Conservation (phyloP, 2,329 filamentous ascomycete genomes). For the Huntiella savannae region DNA sequence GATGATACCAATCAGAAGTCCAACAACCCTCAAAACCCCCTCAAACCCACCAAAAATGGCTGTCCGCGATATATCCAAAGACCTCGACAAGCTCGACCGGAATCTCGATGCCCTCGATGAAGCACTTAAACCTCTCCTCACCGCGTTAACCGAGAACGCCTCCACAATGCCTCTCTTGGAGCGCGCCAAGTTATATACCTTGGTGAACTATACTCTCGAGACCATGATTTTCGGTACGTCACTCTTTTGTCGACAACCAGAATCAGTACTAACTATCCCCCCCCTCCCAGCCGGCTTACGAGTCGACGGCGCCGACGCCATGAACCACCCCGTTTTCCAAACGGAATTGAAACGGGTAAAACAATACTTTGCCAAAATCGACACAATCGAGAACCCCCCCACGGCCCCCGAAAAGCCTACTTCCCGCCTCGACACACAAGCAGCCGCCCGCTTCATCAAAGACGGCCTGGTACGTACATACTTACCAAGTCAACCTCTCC, state of each 20-base stretch:
- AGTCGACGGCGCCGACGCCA: conserved; percentile 63
- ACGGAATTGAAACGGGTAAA: conserved; percentile 65
- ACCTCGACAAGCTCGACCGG: conserved; percentile 55
- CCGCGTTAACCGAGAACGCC: conserved; percentile 45
- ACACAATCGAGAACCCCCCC: conserved; percentile 47
- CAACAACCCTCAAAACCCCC: background rate
- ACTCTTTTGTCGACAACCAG: background rate
- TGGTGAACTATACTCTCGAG: conserved; percentile 75
- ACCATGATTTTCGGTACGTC: conserved; percentile 66
- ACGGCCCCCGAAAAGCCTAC: conserved; percentile 18
- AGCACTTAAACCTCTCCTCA: conserved; percentile 53
- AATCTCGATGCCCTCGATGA: conserved; percentile 65
- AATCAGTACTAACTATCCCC: conserved; percentile 4
- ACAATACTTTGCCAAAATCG: conserved; percentile 87
- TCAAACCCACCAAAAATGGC: conserved; percentile 18
- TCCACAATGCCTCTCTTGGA: conserved; percentile 78
- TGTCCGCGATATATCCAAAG: conserved; percentile 39
- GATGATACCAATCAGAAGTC: background rate
- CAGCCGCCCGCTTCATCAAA: conserved; percentile 65
- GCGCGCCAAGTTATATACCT: conserved; percentile 82
- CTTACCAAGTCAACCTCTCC: no score
- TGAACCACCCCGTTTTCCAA: conserved; percentile 63
- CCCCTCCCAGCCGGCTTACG: conserved; percentile 45
- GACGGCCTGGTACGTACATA: conserved; percentile 48
- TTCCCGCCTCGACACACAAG: conserved; percentile 48